These are phyloP conservation scores for Orbilia oligospora DNA, from an alignment of 2,329 filamentous ascomycete genomes.

Conservation along the genomic window DNA sequence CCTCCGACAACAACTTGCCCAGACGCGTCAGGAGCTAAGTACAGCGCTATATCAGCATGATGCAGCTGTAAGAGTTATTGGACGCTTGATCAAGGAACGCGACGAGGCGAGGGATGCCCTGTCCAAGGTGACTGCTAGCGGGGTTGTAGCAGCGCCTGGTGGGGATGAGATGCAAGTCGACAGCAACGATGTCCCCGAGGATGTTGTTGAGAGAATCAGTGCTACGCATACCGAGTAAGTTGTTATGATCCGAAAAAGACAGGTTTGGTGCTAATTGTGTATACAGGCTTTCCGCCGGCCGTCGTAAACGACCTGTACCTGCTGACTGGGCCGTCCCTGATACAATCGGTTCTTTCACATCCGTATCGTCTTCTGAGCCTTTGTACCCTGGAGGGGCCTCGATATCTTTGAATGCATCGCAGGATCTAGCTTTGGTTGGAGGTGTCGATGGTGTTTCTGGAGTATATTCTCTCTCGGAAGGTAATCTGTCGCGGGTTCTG, in stretches of 20 bases:
- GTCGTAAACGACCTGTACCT: conserved; percentile 89
- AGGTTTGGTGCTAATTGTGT: conserved; percentile 19
- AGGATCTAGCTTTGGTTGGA: conserved; percentile 79
- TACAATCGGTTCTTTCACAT: conserved; percentile 75
- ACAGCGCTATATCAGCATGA: conserved; percentile 97
- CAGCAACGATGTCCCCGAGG: conserved; percentile 80
- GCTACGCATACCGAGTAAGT: conserved; percentile 83
- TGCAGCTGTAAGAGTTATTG: conserved; percentile 95
- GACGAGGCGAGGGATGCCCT: conserved; percentile 93
- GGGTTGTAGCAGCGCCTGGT: conserved; percentile 70
- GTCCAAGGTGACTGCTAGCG: conserved; percentile 83
- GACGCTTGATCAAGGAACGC: conserved; percentile 87
- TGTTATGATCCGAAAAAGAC: not conserved
- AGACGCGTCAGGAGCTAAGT: conserved; percentile 92
- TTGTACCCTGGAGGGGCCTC: conserved; percentile 74
- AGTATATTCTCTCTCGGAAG: conserved; percentile 82
- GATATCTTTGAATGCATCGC: conserved; percentile 74
- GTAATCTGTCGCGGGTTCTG: conserved; percentile 80
- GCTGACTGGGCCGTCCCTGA: conserved; percentile 86
- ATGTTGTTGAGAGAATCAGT: conserved; percentile 80
- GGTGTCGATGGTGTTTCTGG: conserved; percentile 82
- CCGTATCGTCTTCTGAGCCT: conserved; percentile 72
- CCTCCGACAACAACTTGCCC: conserved; percentile 86
- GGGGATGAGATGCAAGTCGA: conserved; percentile 96
- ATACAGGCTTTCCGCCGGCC: conserved; percentile 83